phyloP scores from a whole-genome alignment of 441 rosid species.

The Adansonia rubrostipa region DNA sequence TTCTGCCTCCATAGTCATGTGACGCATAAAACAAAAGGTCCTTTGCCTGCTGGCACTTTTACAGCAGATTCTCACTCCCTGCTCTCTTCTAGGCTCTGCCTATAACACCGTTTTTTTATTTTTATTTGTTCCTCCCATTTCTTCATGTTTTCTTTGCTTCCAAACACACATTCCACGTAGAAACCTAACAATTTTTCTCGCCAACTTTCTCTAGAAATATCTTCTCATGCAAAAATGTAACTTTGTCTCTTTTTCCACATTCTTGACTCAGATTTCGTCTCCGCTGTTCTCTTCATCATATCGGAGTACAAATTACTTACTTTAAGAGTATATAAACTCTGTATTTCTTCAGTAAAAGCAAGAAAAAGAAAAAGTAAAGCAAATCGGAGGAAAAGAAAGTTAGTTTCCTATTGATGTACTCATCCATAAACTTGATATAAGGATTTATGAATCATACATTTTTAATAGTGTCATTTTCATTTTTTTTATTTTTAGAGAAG shows the following conservation, averaged over 20 bases:
- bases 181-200: constrained; percentile 18
- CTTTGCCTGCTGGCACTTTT: neutral
- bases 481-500: constrained; percentile 7
- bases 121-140: neutral
- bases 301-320: neutral
- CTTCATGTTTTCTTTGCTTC: constrained; percentile 27
- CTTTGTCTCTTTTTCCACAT: neutral
- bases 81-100: neutral
- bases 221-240: neutral
- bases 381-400: neutral
- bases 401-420: neutral
- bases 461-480: neutral
- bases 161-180: constrained; percentile 20
- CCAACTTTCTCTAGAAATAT: constrained; percentile 1
- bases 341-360: neutral
- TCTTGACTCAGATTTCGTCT: neutral
- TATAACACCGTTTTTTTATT: neutral
- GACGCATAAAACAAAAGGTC: neutral
- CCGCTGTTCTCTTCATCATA: neutral
- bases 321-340: neutral
- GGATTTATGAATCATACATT: neutral
- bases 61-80: neutral
- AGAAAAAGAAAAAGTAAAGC: neutral
- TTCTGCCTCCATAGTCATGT: neutral
- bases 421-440: neutral